phyloP scores from a whole-genome alignment of 495 filamentous ascomycete genomes.

The Hypoxylon perforatum region DNA sequence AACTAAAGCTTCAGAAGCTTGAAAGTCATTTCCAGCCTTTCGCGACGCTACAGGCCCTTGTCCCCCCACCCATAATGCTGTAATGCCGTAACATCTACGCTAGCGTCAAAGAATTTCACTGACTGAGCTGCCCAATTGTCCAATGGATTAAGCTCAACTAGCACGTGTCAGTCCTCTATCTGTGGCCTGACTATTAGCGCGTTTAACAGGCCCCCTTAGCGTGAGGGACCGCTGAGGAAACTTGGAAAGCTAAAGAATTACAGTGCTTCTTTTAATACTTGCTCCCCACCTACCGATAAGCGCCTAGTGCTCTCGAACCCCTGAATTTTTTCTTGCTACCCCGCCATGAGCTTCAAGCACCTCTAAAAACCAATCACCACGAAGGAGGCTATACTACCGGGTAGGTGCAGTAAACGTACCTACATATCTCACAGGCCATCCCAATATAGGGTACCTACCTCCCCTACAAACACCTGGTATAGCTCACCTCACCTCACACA shows the following conservation, averaged over 20 bases:
- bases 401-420: too few species aligned
- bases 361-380: too few species aligned
- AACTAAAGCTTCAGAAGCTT: conserved; percentile 14
- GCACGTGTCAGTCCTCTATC: conserved; percentile 34
- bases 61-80: conserved; percentile 19
- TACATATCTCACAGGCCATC: too few species aligned
- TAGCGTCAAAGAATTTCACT: conserved; percentile 1
- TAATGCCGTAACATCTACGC: conserved; percentile 9
- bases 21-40: conserved; percentile 16
- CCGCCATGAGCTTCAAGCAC: conserved; percentile 17
- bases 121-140: conserved; percentile 26
- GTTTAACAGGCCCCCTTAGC: conserved; percentile 7
- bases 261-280: conserved; percentile 10
- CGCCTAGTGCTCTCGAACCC: conserved; percentile 3
- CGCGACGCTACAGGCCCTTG: conserved; percentile 1
- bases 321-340: conserved; percentile 30
- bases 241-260: conserved; percentile 21
- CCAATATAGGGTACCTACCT: neutral
- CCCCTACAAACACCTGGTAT: conserved; percentile 1
- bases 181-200: conserved; percentile 7
- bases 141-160: conserved; percentile 28
- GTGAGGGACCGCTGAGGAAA: conserved; percentile 9
- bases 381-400: too few species aligned
- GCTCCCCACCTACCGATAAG: conserved; percentile 13
- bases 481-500: too few species aligned